These are phyloP conservation scores for Chalciporus pseudorubinellus DNA, from an alignment of 768 basidiomycete genomes.

Conservation along the genomic window DNA sequence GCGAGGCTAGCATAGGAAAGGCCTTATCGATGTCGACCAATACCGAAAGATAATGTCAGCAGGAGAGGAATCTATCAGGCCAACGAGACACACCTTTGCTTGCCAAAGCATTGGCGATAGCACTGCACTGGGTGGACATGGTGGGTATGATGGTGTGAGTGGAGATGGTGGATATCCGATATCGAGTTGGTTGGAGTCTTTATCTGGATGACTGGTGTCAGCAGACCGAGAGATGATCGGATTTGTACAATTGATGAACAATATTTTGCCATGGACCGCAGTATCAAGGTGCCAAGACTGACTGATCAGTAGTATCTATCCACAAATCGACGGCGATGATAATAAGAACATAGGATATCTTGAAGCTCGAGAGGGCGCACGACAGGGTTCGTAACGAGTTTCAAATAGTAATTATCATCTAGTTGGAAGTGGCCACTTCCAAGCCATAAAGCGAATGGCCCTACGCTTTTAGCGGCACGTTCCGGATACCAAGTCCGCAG, in stretches of 20 bases:
- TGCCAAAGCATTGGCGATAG: constrained; percentile 51
- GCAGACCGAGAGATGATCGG: constrained; percentile 13
- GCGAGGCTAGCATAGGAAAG: constrained; percentile 51
- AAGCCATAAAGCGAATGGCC: too few species aligned
- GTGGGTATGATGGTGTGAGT: constrained; percentile 39
- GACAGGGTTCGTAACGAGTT: too few species aligned
- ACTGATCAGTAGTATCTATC: too few species aligned
- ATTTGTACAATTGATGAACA: constrained; percentile 7
- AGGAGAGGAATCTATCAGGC: neutral
- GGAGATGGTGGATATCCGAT: neutral
- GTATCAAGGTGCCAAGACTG: neutral
- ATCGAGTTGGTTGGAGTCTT: neutral
- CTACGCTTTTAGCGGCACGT: too few species aligned
- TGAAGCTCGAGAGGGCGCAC: too few species aligned
- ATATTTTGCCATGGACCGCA: neutral
- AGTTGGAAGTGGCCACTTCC: too few species aligned
- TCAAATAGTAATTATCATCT: too few species aligned
- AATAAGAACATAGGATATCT: too few species aligned
- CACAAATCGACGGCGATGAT: too few species aligned
- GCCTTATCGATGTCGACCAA: constrained; percentile 35
- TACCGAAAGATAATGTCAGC: neutral
- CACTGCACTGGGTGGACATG: constrained; percentile 46
- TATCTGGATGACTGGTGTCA: constrained; percentile 11
- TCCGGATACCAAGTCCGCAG: too few species aligned
- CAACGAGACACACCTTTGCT: constrained; percentile 40